These are phyloP conservation scores for Mychonastes homosphaera DNA, from an alignment of 139 green algal genomes.

Conservation along the genomic window DNA sequence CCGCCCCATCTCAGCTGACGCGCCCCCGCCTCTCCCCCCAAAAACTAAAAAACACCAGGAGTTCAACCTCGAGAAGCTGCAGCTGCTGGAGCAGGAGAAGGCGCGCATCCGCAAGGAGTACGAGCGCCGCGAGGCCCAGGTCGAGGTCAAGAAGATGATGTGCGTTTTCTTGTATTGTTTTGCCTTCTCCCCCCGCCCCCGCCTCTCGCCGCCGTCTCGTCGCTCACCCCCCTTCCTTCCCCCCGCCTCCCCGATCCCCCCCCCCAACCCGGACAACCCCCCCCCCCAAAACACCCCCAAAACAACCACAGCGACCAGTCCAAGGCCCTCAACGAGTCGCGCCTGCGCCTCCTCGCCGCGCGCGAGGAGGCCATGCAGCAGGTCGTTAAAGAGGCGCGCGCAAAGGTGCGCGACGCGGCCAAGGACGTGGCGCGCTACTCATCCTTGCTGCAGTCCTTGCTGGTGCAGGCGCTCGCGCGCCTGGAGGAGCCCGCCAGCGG, in stretches of 20 bases:
- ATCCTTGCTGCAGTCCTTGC: conserved; percentile 70
- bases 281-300: too few species aligned
- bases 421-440: conserved; percentile 65
- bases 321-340: conserved; percentile 89
- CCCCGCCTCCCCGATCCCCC: not conserved
- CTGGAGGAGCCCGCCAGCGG: conserved; percentile 61
- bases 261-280: not conserved
- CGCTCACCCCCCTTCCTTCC: not conserved
- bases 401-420: conserved; percentile 43
- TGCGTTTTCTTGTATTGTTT: conserved; percentile 30
- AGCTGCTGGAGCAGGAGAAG: conserved; percentile 96
- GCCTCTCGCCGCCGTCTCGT: not conserved
- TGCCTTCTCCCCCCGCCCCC: not conserved
- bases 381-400: conserved; percentile 40
- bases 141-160: conserved; percentile 98
- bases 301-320: conserved; percentile 86
- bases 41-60: conserved; percentile 50
- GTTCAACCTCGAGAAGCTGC: conserved; percentile 97
- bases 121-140: conserved; percentile 81
- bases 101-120: conserved; percentile 88
- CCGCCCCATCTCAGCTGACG: not conserved
- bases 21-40: not conserved
- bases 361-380: conserved; percentile 69
- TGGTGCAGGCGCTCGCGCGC: conserved; percentile 75
- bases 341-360: conserved; percentile 86